These are phyloP conservation scores for Discostella stelligeroides DNA, from an alignment of 108 stramenopile species.

Conservation along the genomic window DNA sequence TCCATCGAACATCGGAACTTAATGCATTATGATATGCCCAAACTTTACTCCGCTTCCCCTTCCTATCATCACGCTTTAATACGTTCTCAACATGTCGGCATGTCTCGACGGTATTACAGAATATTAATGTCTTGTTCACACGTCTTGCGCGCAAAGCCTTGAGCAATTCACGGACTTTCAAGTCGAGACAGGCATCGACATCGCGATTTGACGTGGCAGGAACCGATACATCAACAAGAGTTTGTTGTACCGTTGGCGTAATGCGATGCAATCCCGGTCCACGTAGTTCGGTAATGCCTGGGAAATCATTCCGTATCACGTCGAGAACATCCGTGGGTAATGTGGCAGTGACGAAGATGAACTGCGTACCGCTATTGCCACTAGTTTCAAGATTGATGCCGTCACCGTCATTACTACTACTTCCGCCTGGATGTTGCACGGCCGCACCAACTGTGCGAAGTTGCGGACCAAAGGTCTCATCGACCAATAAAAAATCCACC, in stretches of 20 bases:
- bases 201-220: constrained; percentile 65
- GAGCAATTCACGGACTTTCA: constrained; percentile 85
- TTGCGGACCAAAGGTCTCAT: constrained; percentile 89
- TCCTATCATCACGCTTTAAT: constrained; percentile 80
- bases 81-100: constrained; percentile 93
- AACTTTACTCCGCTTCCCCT: constrained; percentile 40
- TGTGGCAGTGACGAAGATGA: constrained; percentile 95
- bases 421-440: constrained; percentile 3
- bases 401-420: background rate
- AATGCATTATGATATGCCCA: constrained; percentile 91
- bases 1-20: constrained; percentile 63
- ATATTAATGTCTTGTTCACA: constrained; percentile 87
- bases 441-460: constrained; percentile 87
- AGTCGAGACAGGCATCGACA: constrained; percentile 69
- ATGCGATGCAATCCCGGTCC: constrained; percentile 95
- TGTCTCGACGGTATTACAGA: constrained; percentile 96
- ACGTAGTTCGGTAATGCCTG: constrained; percentile 55
- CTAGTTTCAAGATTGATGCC: background rate
- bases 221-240: constrained; percentile 87
- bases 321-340: constrained; percentile 79
- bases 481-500: constrained; percentile 92
- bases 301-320: constrained; percentile 81
- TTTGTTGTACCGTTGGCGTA: constrained; percentile 70
- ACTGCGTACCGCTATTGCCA: constrained; percentile 59
- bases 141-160: constrained; percentile 69